Conservation (phyloP, 2,329 filamentous ascomycete genomes). For the Trichocomaceae sp. region DNA sequence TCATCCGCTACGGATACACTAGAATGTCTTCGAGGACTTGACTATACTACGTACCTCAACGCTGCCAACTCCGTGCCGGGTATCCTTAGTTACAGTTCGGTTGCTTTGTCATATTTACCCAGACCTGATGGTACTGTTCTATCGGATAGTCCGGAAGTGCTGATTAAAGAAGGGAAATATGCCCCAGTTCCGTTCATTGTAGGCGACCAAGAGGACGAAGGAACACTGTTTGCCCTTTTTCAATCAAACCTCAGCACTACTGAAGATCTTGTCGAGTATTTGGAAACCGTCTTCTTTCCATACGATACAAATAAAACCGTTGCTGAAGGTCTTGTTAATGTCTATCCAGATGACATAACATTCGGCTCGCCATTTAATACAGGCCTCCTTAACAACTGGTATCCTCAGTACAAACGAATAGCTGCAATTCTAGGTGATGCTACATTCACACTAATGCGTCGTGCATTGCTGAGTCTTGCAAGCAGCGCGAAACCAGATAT, state of each 20-base stretch:
- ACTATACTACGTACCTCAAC: constrained; percentile 47
- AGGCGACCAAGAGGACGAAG: constrained; percentile 74
- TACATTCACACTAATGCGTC: constrained; percentile 65
- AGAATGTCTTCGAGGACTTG: constrained; percentile 41
- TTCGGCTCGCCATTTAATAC: constrained; percentile 69
- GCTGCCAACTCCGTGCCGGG: constrained; percentile 65
- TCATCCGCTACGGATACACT: constrained; percentile 37
- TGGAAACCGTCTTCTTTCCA: constrained; percentile 54
- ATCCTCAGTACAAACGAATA: constrained; percentile 70
- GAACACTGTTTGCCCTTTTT: constrained; percentile 67
- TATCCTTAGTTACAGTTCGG: constrained; percentile 59
- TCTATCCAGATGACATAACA: constrained; percentile 53
- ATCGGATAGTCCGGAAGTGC: constrained; percentile 55
- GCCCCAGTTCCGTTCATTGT: constrained; percentile 58
- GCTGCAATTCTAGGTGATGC: constrained; percentile 70
- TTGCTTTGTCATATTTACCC: constrained; percentile 68
- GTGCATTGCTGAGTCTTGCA: constrained; percentile 53
- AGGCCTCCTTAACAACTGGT: constrained; percentile 60
- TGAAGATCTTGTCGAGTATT: constrained; percentile 54
- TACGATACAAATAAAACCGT: constrained; percentile 43
- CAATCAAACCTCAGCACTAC: constrained; percentile 62
- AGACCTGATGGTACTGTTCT: constrained; percentile 59
- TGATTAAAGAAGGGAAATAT: constrained; percentile 49
- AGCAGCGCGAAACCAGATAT: constrained; percentile 48
- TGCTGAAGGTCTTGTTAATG: constrained; percentile 52